Base-by-base conservation (phyloP, 352 stramenopile genomes). In the Phytopythium cucurbitacearum region DNA sequence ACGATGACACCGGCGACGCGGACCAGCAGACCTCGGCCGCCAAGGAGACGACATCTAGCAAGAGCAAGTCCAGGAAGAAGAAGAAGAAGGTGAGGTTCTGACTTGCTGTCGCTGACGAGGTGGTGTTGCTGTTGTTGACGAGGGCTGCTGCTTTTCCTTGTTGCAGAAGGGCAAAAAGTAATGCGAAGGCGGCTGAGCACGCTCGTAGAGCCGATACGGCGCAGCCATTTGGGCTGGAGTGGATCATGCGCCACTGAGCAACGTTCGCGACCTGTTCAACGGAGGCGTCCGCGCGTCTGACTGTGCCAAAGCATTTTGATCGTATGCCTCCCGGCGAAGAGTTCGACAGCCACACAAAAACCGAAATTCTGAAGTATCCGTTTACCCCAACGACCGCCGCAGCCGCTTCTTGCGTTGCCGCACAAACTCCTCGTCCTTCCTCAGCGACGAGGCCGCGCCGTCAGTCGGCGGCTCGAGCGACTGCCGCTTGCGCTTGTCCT, bases 351-450 rank as follows among this genome's bases (percentile, higher is more conserved):
- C 21, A 28, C 21, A 28, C 21, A 28, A 28, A 1, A 28, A 28
- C 21, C 21, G 21, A 28, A 28, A 28, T 28, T 28, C 21, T 28
- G 21, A 28, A 28, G 21, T 28, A 28, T 28, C 21, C 58, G 37
- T 55, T 69, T 61, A 76, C 39, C 64, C 61, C 10, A 76, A 49
- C 51, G 67, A 76, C 47, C 62, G 48, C n/a, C 67, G 67, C 61
- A 73, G 49, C 40, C 67, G 60, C 62, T 76, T 76, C 51, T 67
- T 76, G 43, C 67, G 62, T 41, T 71, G 69, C 37, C 66, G 67
- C 34, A 71, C 34, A 44, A 72, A 69, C n/a, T 66, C 51, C 13
- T 43, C 59, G 41, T 75, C 67, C 46, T 71, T 46, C 37, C 63
- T 55, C 52, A 66, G 47, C 1, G 54, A 62, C 36, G 42, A 57